Percentiles rank a stretch among this genome's conserved stretches.
phyloP scores from a whole-genome alignment of 2,329 filamentous ascomycete species.

The Apiospora rasikravindrae region DNA sequence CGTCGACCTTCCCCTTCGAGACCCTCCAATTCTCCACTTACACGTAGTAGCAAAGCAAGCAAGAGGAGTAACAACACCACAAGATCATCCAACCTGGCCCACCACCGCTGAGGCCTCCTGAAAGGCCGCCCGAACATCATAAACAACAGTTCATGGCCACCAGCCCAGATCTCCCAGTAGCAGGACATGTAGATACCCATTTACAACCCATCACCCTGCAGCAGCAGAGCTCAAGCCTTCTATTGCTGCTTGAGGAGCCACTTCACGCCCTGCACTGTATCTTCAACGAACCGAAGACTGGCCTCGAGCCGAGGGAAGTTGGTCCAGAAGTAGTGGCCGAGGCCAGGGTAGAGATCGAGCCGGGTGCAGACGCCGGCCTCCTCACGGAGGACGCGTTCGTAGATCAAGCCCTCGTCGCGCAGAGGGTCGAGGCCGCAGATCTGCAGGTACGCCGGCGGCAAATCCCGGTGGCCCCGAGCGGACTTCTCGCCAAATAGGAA shows the following conservation, averaged over 20 bases:
- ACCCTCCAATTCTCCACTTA: neutral
- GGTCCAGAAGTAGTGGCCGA: slow-evolving; percentile 37
- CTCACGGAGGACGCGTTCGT: slow-evolving; percentile 52
- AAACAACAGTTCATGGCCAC: neutral
- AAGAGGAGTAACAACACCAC: neutral
- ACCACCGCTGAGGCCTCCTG: neutral
- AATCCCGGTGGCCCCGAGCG: slow-evolving; percentile 33
- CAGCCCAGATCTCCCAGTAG: neutral
- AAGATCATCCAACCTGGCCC: neutral
- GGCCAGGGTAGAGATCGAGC: slow-evolving; percentile 41
- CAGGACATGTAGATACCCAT: neutral
- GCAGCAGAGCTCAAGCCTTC: neutral
- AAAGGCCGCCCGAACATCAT: neutral
- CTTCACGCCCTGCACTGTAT: slow-evolving; percentile 32
- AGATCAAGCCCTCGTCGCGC: slow-evolving; percentile 58
- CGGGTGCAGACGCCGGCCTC: slow-evolving; percentile 47
- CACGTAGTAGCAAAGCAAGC: neutral
- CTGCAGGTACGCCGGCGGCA: slow-evolving; percentile 56
- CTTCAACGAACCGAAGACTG: slow-evolving; percentile 34
- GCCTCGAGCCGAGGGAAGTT: slow-evolving; percentile 32
- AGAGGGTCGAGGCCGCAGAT: slow-evolving; percentile 55
- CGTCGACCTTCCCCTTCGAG: neutral
- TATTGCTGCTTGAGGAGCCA: slow-evolving; percentile 33
- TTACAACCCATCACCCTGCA: no score
- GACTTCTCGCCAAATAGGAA: slow-evolving; percentile 28